Evolutionary conservation across 345 rosid species (phyloP), one percentile per base, ranked within the genome.

Genomic region (Sisymbrium irio): DNA sequence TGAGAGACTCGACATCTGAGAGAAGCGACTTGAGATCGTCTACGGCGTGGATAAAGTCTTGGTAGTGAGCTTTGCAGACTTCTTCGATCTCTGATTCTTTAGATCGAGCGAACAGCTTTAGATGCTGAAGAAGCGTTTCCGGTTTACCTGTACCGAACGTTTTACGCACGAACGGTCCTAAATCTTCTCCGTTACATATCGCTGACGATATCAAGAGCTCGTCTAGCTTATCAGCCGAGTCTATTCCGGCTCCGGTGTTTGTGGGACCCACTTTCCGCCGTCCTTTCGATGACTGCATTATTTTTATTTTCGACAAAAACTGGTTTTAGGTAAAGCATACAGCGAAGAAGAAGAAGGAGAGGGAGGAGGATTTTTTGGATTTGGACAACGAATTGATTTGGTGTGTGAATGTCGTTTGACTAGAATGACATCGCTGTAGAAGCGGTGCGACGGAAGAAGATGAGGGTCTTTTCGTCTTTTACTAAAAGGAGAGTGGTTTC

Each of bases 21-120:
- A 94, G 93, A 39, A 94, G 90, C 53, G 98, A 94, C 79, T 96
- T 91, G 68, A 94, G 98, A 75, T 91, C 98, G 75, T 94, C 98
- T 46, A 94, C 98, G 76, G 98, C 98, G 49, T 85, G 82, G 72
- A 91, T 94, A 85, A 94, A 94, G 71, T 94, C 98, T 66, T 94
- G 98, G 71, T 94, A 91, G 86, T 91, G 98, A 73, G 97, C 97
- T 64, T 89, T 91, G 75, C 98, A 94, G 27, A 94, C 97, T 76
- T 91, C 98, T 35, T 94, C 98, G 83, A 94, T 94, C 86, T 94
- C 98, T 5, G 97, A 85, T 56, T 94, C 98, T 59, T 94, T 94
- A 46, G 95, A 83, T 67, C 97, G 90, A 28, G 95, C 76, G 77
- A 94, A 94, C 75, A 80, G 83, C 69, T 97, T 97, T 79, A 94